Base-by-base conservation (phyloP, 2,329 filamentous ascomycete species). In the Fusarium sp. region DNA sequence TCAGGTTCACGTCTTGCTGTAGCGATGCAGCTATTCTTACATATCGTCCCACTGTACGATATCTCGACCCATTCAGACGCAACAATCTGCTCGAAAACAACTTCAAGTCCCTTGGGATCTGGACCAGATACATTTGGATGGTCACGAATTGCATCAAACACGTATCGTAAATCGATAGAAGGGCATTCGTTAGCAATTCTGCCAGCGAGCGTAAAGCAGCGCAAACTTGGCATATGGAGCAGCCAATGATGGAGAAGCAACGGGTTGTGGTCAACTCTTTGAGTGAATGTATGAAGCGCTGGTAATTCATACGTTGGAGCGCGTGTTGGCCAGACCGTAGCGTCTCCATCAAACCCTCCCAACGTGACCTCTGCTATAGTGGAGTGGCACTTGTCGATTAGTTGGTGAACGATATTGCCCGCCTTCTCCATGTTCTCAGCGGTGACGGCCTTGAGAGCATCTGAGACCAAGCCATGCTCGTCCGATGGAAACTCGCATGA, bases 31-130 rank as follows among this genome's bases (percentile, higher is more conserved):
- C 2, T 3, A 2, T 56, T 24, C 2, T 22, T 58, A 9, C 54
- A 51, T 0, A 57, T 16, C 9, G 51, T 16, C 0, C 45, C 54
- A 2, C 20, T 14, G 9, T 51, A 51, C 3, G 54, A 42, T 1
- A 6, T 0, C 5, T 2, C 20, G 5, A 0, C 30, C 30, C 25
- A 30, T 9, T 3, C 30, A 5, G 3, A 29, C 3, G 1, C 50
- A 25, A 1, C 7, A 0, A n/a, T 58, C 24, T 1, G 29, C 14
- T 30, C 29, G 6, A 51, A 1, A 0, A 30, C 15, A 10, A 58
- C 11, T 0, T 1, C 18, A 12, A 58, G 54, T 1, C 54, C 54
- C 16, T 30, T 30, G 0, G 45, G 54, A 2, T 0, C n/a, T 2
- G 27, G 14, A 8, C 54, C 54, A 5, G 24, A 51, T 11, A 58